These are phyloP conservation scores for Castanea sativa DNA, from an alignment of 306 rosid species.

Conservation along the genomic window DNA sequence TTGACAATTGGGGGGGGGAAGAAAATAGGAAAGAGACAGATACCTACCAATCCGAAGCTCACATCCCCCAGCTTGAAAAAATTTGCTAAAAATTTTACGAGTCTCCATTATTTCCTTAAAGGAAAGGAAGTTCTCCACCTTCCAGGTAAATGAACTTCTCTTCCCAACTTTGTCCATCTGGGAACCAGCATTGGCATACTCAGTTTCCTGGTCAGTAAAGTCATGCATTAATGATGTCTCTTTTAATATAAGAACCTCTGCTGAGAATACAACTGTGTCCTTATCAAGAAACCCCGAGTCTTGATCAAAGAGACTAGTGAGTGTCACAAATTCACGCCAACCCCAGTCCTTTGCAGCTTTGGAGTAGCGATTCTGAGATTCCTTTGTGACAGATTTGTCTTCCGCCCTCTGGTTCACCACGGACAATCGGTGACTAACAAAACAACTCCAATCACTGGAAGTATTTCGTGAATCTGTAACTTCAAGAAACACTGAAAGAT, in stretches of 20 bases:
- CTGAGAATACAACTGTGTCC: conserved; percentile 94
- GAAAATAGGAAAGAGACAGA: conserved; percentile 20
- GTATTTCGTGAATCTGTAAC: conserved; percentile 95
- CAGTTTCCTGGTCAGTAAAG: conserved; percentile 63
- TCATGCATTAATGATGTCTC: conserved; percentile 94
- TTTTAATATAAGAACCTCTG: conserved; percentile 95
- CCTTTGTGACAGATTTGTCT: conserved; percentile 96
- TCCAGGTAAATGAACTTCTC: conserved; percentile 95
- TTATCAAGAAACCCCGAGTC: conserved; percentile 97
- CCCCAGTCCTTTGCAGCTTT: conserved; percentile 99
- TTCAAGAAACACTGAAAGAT: conserved; percentile 99
- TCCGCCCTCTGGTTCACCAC: conserved; percentile 93
- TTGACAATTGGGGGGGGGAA: background rate
- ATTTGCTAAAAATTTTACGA: conserved; percentile 96
- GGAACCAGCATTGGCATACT: conserved; percentile 43
- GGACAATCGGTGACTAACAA: conserved; percentile 92
- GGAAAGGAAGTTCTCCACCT: conserved; percentile 95
- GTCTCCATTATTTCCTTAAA: conserved; percentile 99
- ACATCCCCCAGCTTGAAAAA: conserved; percentile 99
- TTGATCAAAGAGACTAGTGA: conserved; percentile 98
- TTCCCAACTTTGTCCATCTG: conserved; percentile 47
- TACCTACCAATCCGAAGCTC: conserved; percentile 97
- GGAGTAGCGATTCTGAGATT: conserved; percentile 98
- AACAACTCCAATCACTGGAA: conserved; percentile 99
- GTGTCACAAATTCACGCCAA: conserved; percentile 99